Percentiles rank a stretch among this genome's conserved stretches.
phyloP scores from a whole-genome alignment of 768 basidiomycete species.

The Suillus clintonianus region DNA sequence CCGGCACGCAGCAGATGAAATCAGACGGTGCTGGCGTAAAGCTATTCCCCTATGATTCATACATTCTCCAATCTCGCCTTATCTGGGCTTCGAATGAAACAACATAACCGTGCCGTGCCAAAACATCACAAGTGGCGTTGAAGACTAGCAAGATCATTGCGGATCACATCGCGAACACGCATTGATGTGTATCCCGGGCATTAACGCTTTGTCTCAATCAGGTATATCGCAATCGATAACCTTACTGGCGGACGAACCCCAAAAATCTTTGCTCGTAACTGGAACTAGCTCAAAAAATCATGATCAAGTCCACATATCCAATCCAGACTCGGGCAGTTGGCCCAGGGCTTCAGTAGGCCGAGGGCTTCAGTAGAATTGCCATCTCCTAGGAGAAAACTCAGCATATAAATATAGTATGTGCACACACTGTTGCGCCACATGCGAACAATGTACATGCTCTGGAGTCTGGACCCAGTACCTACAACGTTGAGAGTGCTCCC shows the following conservation, averaged over 20 bases:
- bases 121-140: background rate
- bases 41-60: background rate
- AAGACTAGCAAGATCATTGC: background rate
- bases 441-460: background rate
- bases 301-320: background rate
- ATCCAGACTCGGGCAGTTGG: background rate
- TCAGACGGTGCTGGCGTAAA: background rate
- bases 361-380: background rate
- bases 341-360: background rate
- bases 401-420: background rate
- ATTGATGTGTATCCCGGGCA: background rate
- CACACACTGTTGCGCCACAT: background rate
- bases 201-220: background rate
- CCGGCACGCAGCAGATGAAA: background rate
- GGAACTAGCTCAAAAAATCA: no score
- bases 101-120: background rate
- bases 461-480: background rate
- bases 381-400: background rate
- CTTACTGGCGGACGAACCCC: background rate
- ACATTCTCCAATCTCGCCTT: background rate
- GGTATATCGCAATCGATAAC: background rate
- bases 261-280: background rate
- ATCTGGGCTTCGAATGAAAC: background rate
- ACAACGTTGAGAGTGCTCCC: background rate
- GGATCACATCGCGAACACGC: background rate